These are phyloP conservation scores for Canariomyces notabilis DNA, from an alignment of 2,329 filamentous ascomycete species.

Conservation along the genomic window DNA sequence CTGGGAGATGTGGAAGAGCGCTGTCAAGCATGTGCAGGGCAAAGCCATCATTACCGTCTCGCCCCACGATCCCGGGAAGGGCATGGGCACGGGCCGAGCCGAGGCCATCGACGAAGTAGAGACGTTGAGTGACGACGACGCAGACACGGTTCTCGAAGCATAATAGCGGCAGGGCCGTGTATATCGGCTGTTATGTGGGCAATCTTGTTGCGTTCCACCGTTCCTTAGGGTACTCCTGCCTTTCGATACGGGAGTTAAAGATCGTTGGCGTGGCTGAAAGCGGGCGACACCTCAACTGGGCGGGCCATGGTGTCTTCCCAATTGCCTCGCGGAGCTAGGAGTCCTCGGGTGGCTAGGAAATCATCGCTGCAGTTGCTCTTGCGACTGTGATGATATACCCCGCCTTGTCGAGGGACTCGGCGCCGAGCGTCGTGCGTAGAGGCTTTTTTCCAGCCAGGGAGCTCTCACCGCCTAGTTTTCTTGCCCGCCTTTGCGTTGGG, in stretches of 20 bases:
- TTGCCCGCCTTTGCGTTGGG: constrained; percentile 28
- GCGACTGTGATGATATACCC: not conserved
- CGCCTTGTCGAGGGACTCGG: not conserved
- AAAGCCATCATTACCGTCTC: constrained; percentile 85
- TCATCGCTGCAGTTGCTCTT: not conserved
- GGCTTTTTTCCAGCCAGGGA: not conserved
- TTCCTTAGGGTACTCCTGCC: not conserved
- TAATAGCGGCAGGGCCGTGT: constrained; percentile 2
- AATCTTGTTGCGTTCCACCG: not conserved
- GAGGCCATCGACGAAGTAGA: constrained; percentile 87
- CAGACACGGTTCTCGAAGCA: constrained; percentile 35
- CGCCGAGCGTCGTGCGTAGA: not conserved
- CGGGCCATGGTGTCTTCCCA: too few species aligned
- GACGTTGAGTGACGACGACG: constrained; percentile 68
- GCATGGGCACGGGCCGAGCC: constrained; percentile 53
- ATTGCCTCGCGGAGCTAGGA: not conserved
- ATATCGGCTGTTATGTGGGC: constrained; percentile 22
- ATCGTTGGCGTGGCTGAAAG: too few species aligned
- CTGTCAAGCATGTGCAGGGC: constrained; percentile 69
- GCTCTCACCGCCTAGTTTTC: constrained; percentile 28
- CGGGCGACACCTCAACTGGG: too few species aligned
- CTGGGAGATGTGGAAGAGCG: constrained; percentile 75
- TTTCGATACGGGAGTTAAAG: not conserved
- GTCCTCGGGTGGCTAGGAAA: not conserved
- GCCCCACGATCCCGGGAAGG: constrained; percentile 59